Evolutionary conservation across 495 filamentous ascomycete species (phyloP).

Genomic region (Talaromyces liani): DNA sequence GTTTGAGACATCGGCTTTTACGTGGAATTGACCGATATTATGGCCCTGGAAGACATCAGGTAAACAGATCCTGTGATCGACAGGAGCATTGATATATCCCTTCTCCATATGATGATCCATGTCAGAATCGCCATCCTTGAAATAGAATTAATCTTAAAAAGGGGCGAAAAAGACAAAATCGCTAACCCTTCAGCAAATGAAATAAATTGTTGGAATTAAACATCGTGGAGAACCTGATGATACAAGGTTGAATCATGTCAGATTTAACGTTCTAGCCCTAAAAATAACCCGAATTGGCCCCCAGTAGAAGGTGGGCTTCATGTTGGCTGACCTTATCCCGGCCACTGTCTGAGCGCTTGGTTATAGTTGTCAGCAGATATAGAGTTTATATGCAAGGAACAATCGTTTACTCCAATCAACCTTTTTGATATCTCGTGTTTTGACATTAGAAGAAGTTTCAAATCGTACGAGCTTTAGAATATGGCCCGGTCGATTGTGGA

Average conservation of each 20-base stretch:
- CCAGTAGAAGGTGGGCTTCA: not conserved
- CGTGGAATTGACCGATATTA: not conserved
- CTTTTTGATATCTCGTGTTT: not conserved
- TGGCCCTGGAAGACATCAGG: not conserved
- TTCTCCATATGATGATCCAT: not conserved
- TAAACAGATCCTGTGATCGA: not conserved
- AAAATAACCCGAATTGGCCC: not conserved
- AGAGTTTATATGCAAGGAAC: not conserved
- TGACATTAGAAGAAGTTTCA: not conserved
- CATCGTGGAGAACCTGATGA: not conserved
- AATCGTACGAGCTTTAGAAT: not conserved
- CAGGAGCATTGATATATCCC: not conserved
- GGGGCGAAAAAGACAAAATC: not conserved
- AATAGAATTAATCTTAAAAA: not conserved
- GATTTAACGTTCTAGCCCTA: not conserved
- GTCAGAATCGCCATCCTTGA: not conserved
- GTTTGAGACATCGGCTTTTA: not conserved
- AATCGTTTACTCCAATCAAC: not conserved
- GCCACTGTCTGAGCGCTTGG: not conserved
- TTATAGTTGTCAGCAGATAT: not conserved
- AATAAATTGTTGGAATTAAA: not conserved
- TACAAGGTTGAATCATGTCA: not conserved
- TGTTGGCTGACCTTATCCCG: not conserved
- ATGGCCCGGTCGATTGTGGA: not conserved
- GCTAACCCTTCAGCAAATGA: not conserved